Base-by-base conservation (phyloP, 345 rosid genomes). In the Xanthoceras sorbifolium region DNA sequence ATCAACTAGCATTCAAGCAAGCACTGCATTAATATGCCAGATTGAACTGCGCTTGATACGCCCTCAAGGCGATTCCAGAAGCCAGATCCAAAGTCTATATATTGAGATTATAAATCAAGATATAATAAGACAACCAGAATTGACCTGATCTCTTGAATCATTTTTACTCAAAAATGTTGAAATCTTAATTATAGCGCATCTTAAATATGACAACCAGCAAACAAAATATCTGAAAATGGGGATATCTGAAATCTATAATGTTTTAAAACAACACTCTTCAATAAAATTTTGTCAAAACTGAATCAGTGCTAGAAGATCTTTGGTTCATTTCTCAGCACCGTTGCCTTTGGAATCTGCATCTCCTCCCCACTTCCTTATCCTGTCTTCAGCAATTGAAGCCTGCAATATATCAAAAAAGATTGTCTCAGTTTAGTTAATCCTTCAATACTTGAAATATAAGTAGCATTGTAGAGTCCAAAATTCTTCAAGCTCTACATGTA, bases 301-400 rank as follows among this genome's bases (percentile, higher is more conserved):
- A 57, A 22, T 26, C 62, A 57, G 26, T 57, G 62, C 4, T 23
- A 1, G 62, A 57, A 23, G 3, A 22, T 57, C 26, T n/a, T 18
- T 22, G 12, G 57, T 72, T 57, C 62, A 57, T 22, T 74, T 76
- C 32, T 73, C 50, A 14, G 71, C 20, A n/a, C 44, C 62, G 14
- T 1, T 57, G 23, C 22, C 62, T 22, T 57, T 57, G 26, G 28
- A 7, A 12, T 17, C 71, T 22, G 17, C 28, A 1, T 76, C 52
- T 44, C 93, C 96, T 71, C 90, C 90, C 97, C 97, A 92, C 57
- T 78, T 87, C 77, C 67, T 86, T 29, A 92, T 90, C 75, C 91
- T 87, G 23, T 86, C 88, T 72, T 81, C 93, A 22, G 94, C 96
- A 78, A 82, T 65, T 4, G 94, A 85, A 76, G 97, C 94, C 98